Evolutionary conservation across 257 asterid species (phyloP).

Genomic region (Capsicum rhomboideum): DNA sequence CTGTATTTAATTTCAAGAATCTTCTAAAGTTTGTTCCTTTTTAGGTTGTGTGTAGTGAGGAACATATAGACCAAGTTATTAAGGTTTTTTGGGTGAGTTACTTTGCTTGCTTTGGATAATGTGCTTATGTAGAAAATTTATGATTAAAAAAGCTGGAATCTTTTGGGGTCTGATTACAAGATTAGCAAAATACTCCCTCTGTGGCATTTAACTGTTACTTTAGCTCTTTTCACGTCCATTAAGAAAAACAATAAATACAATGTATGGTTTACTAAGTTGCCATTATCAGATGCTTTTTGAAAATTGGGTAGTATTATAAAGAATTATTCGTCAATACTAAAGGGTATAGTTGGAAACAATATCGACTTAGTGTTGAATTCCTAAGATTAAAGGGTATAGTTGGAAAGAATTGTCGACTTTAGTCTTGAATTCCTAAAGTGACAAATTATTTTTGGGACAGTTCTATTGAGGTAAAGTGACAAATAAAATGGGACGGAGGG

Average conservation of each 20-base stretch:
- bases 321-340: neutral
- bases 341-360: neutral
- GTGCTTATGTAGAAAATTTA: neutral
- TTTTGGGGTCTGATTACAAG: neutral
- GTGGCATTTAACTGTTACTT: neutral
- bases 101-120: neutral
- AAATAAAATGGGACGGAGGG: neutral
- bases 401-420: neutral
- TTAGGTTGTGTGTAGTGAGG: neutral
- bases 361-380: too few species aligned
- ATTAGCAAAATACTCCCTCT: neutral
- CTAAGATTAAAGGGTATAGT: too few species aligned
- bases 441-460: neutral
- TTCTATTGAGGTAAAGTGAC: neutral
- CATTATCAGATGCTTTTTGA: too few species aligned
- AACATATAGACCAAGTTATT: neutral
- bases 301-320: neutral
- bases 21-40: neutral
- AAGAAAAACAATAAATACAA: neutral
- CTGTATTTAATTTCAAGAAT: neutral
- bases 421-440: neutral
- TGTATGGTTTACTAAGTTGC: too few species aligned
- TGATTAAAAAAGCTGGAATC: neutral
- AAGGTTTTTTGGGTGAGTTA: neutral
- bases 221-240: neutral